Evolutionary conservation across 305 asterid genomes (phyloP).

Genomic region (Withania somnifera): DNA sequence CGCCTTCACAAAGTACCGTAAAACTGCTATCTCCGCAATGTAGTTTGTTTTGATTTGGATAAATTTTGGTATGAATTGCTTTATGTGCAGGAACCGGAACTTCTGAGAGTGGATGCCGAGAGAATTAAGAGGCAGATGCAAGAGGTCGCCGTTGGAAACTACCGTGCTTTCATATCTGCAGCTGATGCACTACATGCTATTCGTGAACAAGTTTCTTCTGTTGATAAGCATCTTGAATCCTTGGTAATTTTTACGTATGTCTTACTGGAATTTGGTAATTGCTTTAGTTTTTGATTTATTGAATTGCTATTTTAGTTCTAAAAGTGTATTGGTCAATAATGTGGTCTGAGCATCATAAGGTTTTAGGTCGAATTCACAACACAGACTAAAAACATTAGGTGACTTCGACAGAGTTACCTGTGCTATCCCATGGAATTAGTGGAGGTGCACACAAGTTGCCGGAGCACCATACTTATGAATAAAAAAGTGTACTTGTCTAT

Average conservation of each 20-base stretch:
- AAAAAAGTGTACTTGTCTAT: too few species aligned
- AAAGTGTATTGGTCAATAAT: neutral
- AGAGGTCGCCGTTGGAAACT: constrained; percentile 87
- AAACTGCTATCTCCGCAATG: neutral
- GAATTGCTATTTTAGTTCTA: neutral
- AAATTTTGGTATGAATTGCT: neutral
- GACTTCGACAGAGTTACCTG: too few species aligned
- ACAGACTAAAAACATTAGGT: too few species aligned
- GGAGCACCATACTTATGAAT: too few species aligned
- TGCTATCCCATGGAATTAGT: too few species aligned
- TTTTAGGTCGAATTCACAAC: too few species aligned
- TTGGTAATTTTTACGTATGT: constrained; percentile 31
- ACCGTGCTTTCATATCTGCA: constrained; percentile 70
- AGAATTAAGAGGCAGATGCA: constrained; percentile 90
- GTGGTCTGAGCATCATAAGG: too few species aligned
- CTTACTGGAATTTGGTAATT: neutral
- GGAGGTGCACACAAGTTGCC: too few species aligned
- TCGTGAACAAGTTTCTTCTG: constrained; percentile 67
- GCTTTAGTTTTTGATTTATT: neutral
- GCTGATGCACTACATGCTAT: constrained; percentile 74
- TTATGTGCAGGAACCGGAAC: constrained; percentile 60
- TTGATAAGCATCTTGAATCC: constrained; percentile 67
- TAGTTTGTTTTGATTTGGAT: neutral
- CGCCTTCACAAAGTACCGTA: constrained; percentile 75
- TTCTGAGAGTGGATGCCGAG: constrained; percentile 76